Conservation (phyloP, 768 basidiomycete species). For the Boletus pseudopeckii region DNA sequence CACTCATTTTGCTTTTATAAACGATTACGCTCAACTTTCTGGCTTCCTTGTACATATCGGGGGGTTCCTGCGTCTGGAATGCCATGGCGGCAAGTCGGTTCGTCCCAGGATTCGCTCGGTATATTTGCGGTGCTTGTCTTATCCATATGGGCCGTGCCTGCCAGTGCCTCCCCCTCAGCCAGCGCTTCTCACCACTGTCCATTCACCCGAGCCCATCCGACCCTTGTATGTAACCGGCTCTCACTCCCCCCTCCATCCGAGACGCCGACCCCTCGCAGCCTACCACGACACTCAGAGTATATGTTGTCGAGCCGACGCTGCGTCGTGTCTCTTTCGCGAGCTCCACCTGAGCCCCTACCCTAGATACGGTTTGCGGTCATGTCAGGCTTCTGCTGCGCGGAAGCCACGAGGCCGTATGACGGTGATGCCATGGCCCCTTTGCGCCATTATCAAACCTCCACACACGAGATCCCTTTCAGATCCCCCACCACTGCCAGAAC, state of each 20-base stretch:
- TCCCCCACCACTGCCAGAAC: not conserved
- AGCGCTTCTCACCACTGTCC: slow-evolving; percentile 11
- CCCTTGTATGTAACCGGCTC: not conserved
- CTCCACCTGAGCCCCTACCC: not conserved
- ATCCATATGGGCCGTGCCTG: slow-evolving; percentile 13
- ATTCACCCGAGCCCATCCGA: slow-evolving; percentile 25
- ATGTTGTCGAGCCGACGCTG: not conserved
- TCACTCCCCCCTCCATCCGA: no score
- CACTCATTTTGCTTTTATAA: slow-evolving; percentile 30
- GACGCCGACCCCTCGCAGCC: not conserved
- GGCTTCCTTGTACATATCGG: slow-evolving; percentile 30
- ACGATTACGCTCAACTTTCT: slow-evolving; percentile 22
- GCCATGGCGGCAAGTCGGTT: slow-evolving; percentile 12
- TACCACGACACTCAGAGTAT: not conserved
- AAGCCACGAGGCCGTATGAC: slow-evolving; percentile 13
- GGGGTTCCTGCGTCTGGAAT: slow-evolving; percentile 10
- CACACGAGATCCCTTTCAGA: not conserved
- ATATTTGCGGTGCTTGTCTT: slow-evolving; percentile 15
- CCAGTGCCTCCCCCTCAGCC: not conserved
- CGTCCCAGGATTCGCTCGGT: slow-evolving; percentile 23
- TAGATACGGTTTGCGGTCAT: not conserved
- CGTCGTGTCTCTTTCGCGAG: not conserved
- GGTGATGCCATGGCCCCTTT: not conserved
- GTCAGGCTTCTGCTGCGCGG: slow-evolving; percentile 5
- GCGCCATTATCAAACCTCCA: slow-evolving; percentile 7